These are phyloP conservation scores for Yamadazyma aaseri DNA, from an alignment of 1,139 yeast genomes.

Conservation along the genomic window DNA sequence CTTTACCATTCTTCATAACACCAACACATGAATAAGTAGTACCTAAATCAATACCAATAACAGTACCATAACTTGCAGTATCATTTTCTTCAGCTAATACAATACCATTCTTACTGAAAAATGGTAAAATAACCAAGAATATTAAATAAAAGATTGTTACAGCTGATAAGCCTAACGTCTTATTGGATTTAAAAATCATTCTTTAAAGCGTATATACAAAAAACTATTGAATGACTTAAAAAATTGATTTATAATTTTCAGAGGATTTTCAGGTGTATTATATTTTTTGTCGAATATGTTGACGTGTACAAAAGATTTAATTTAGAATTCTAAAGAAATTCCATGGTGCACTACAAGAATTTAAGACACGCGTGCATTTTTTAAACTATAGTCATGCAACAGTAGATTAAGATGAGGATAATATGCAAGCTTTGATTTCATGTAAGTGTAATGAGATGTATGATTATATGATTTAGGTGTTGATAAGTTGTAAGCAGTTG, in stretches of 20 bases:
- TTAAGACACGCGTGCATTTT: background rate
- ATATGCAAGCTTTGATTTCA: no score
- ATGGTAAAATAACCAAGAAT: slow-evolving; percentile 58
- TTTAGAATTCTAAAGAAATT: slow-evolving; percentile 9
- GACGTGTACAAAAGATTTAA: slow-evolving; percentile 11
- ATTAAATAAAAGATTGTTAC: slow-evolving; percentile 57
- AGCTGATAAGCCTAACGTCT: slow-evolving; percentile 47
- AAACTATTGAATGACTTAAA: slow-evolving; percentile 3
- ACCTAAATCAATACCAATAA: slow-evolving; percentile 86
- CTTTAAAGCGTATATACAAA: no score
- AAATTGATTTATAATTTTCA: slow-evolving; percentile 1
- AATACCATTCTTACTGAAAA: slow-evolving; percentile 37
- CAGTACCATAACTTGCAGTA: slow-evolving; percentile 68
- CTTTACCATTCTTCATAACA: slow-evolving; percentile 88
- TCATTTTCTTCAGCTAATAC: slow-evolving; percentile 38
- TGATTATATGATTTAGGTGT: no score
- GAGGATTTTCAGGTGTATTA: slow-evolving; percentile 4
- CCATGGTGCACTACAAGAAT: background rate
- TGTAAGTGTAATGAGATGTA: no score
- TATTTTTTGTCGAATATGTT: slow-evolving; percentile 9
- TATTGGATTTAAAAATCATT: slow-evolving; percentile 29
- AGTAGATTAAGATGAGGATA: no score
- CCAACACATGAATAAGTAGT: slow-evolving; percentile 91
- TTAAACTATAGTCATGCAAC: no score
- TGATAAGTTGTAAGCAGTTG: no score